Conservation (phyloP, 169 alveolate genomes). For the Cryptosporidium bovis region DNA sequence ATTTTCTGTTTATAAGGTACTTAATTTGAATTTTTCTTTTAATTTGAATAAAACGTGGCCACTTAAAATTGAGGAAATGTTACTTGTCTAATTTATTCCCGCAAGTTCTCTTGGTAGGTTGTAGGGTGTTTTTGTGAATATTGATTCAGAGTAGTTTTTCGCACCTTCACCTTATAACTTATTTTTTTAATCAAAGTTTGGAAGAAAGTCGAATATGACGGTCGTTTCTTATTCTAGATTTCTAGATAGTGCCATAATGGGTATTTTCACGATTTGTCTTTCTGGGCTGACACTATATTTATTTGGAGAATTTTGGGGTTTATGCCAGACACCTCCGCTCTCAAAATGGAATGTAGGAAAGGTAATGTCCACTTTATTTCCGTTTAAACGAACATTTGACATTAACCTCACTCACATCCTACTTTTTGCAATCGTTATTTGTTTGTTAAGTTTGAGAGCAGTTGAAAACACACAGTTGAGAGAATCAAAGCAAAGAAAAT, state of each 20-base stretch:
- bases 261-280: slow-evolving; percentile 77
- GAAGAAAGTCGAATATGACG: slow-evolving; percentile 13
- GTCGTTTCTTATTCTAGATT: slow-evolving; percentile 73
- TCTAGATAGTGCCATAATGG: slow-evolving; percentile 78
- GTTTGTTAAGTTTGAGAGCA: slow-evolving; percentile 76
- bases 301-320: slow-evolving; percentile 80
- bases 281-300: slow-evolving; percentile 79
- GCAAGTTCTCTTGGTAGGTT: no score
- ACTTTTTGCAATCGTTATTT: slow-evolving; percentile 77
- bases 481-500: neutral
- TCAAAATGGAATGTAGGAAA: slow-evolving; percentile 79
- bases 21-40: no score
- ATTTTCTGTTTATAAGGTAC: neutral
- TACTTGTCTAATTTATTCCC: no score
- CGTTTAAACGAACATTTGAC: slow-evolving; percentile 80
- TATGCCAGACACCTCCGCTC: slow-evolving; percentile 77
- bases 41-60: neutral
- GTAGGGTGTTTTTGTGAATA: neutral
- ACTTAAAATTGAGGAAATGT: neutral
- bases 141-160: neutral
- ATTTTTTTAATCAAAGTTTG: neutral
- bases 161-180: neutral
- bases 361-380: slow-evolving; percentile 78
- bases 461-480: neutral
- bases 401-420: slow-evolving; percentile 78